Base-by-base conservation (phyloP, 805 yeast genomes). In the Candida sanyiensis region DNA sequence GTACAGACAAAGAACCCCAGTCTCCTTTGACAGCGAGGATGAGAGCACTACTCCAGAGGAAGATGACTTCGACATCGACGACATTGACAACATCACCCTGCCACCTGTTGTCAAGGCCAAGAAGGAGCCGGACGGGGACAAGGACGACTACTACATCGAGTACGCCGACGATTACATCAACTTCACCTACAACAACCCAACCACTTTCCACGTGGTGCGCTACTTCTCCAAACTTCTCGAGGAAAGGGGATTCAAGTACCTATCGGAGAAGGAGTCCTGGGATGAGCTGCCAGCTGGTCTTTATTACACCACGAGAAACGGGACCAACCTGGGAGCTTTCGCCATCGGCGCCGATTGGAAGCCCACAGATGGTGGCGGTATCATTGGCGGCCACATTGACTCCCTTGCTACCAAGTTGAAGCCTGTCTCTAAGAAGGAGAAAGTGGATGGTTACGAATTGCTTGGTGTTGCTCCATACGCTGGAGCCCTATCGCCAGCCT, bases 381-480 rank as follows among this genome's bases (percentile, higher is more conserved):
- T 76, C 34, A 70, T 81, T 47, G 93, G 85, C 4, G 63, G 79
- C n/a, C 94, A 84, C 60, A 72, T 80, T 33, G 95, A 86, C 61
- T 72, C 90, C 0, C 64, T 84, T 45, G 71, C 86, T 11, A 75
- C 73, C 5, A 69, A 73, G 43, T 67, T 86, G 55, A 86, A 86
- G 63, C 95, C 96, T 1, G 64, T 69, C 37, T 80, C 90, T 12
- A 66, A 66, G 44, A 81, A 80, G 54, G 54, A 57, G 7, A 62
- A 69, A 8, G 75, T 79, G 12, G 88, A 83, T 41, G 94, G 94
- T 22, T 86, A 73, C 58, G 85, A 83, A 47, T 62, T 81, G 34
- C 64, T 86, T 22, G 96, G 94, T 6, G 86, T 83, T 28, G 90
- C 95, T 0, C 87, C 90, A 2, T 86, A 86, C 57, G 77, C 86